phyloP scores from a whole-genome alignment of 768 basidiomycete genomes.

The Rubroboletus satanas region DNA sequence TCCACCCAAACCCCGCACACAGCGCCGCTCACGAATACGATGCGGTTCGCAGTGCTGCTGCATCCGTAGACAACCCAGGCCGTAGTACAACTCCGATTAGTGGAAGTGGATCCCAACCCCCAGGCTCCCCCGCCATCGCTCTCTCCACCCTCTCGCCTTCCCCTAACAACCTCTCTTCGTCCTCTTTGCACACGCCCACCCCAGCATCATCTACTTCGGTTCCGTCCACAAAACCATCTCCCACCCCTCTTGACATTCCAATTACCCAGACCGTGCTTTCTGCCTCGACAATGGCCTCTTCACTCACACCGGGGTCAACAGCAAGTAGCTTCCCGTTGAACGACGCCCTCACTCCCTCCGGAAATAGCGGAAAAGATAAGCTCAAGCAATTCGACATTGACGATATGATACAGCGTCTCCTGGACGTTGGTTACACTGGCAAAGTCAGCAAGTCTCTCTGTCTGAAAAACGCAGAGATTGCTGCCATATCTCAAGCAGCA shows the following conservation, averaged over 20 bases:
- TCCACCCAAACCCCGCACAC: conserved; percentile 38
- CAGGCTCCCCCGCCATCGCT: conserved; percentile 27
- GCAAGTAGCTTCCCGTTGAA: conserved; percentile 36
- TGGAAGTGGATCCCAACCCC: conserved; percentile 36
- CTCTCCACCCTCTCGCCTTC: conserved; percentile 39
- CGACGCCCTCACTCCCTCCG: conserved; percentile 35
- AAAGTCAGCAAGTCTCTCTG: conserved; percentile 95
- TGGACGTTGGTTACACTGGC: conserved; percentile 96
- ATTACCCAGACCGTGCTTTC: conserved; percentile 83
- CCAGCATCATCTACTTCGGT: conserved; percentile 11
- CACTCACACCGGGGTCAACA: conserved; percentile 51
- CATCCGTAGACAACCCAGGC: conserved; percentile 32
- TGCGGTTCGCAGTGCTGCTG: conserved; percentile 30
- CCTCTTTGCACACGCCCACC: conserved; percentile 34
- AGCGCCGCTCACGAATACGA: conserved; percentile 36
- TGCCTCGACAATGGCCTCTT: conserved; percentile 47
- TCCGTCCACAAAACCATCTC: conserved; percentile 38
- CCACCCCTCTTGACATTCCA: conserved; percentile 70
- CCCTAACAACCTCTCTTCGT: conserved; percentile 37
- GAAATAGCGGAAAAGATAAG: conserved; percentile 50
- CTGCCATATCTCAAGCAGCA: conserved; percentile 89
- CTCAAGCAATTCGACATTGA: conserved; percentile 84
- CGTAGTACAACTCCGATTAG: conserved; percentile 37
- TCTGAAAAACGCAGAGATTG: conserved; percentile 95
- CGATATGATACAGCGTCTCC: conserved; percentile 94